phyloP scores from a whole-genome alignment of 1,139 yeast genomes.

The Scheffersomyces parashehatae region DNA sequence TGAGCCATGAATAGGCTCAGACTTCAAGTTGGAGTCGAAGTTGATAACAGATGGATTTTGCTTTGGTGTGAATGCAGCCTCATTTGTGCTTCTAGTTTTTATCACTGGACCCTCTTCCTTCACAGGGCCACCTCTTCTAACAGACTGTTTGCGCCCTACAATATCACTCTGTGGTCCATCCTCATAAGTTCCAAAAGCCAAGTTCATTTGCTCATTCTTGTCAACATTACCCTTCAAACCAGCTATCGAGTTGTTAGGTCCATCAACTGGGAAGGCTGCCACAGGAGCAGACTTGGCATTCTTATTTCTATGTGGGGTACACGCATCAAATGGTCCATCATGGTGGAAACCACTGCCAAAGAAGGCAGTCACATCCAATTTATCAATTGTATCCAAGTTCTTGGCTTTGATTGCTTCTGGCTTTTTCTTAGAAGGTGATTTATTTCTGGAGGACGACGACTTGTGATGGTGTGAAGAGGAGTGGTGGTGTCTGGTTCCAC shows the following conservation, averaged over 20 bases:
- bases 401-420: slow-evolving; percentile 50
- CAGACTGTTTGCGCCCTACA: slow-evolving; percentile 28
- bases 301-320: slow-evolving; percentile 94
- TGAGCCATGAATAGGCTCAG: slow-evolving; percentile 79
- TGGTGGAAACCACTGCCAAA: slow-evolving; percentile 97
- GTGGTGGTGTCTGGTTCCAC: slow-evolving; percentile 2
- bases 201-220: slow-evolving; percentile 57
- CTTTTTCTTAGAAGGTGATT: slow-evolving; percentile 40
- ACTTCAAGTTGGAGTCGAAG: slow-evolving; percentile 70
- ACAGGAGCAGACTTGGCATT: slow-evolving; percentile 84
- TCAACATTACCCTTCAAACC: slow-evolving; percentile 51
- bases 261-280: slow-evolving; percentile 91
- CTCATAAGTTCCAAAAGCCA: slow-evolving; percentile 57
- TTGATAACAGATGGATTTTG: slow-evolving; percentile 55
- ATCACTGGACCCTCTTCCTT: slow-evolving; percentile 5
- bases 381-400: slow-evolving; percentile 88
- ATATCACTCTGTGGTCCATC: slow-evolving; percentile 39
- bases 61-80: slow-evolving; percentile 34
- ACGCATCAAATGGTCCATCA: slow-evolving; percentile 98
- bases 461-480: slow-evolving; percentile 3
- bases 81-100: slow-evolving; percentile 3
- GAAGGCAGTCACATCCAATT: slow-evolving; percentile 90
- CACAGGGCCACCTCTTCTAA: slow-evolving; percentile 6
- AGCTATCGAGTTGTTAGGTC: slow-evolving; percentile 85
- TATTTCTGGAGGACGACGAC: slow-evolving; percentile 16